phyloP scores from a whole-genome alignment of 306 rosid species.

The Prunus mume region DNA sequence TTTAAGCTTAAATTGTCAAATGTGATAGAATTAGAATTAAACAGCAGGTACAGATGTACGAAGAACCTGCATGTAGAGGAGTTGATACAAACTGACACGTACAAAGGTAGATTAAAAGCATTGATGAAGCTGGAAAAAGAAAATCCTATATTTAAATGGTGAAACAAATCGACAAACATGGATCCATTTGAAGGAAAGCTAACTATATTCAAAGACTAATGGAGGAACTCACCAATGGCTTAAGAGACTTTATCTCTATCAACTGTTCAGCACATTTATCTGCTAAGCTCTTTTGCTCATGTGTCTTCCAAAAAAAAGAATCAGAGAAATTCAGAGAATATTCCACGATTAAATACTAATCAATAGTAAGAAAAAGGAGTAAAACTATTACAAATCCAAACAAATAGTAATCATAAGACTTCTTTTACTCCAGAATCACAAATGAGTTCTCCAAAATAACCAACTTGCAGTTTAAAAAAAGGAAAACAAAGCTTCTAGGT shows the following conservation, averaged over 20 bases:
- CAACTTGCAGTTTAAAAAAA: not conserved
- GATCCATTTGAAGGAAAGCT: constrained; percentile 8
- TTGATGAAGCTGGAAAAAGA: not conserved
- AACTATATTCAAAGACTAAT: constrained; percentile 1
- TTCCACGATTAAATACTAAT: not conserved
- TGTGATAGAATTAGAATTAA: not conserved
- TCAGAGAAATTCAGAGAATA: constrained; percentile 11
- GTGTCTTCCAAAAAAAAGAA: constrained; percentile 47
- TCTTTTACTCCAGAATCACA: not conserved
- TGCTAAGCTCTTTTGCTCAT: constrained; percentile 50
- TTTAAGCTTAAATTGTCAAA: not conserved
- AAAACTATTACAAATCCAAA: not conserved
- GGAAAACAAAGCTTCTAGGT: not conserved
- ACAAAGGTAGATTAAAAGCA: not conserved
- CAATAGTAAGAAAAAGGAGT: not conserved
- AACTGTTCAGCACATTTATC: constrained; percentile 63
- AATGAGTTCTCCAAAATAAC: not conserved
- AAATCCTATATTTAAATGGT: not conserved
- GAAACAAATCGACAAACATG: not conserved
- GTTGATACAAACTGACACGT: not conserved
- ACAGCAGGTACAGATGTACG: not conserved
- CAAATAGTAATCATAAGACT: not conserved
- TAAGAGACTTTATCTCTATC: constrained; percentile 69
- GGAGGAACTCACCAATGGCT: constrained; percentile 53
- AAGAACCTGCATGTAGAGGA: not conserved